Evolutionary conservation across 2,329 filamentous ascomycete genomes (phyloP).

Genomic region (Zymoseptoria pseudotritici): DNA sequence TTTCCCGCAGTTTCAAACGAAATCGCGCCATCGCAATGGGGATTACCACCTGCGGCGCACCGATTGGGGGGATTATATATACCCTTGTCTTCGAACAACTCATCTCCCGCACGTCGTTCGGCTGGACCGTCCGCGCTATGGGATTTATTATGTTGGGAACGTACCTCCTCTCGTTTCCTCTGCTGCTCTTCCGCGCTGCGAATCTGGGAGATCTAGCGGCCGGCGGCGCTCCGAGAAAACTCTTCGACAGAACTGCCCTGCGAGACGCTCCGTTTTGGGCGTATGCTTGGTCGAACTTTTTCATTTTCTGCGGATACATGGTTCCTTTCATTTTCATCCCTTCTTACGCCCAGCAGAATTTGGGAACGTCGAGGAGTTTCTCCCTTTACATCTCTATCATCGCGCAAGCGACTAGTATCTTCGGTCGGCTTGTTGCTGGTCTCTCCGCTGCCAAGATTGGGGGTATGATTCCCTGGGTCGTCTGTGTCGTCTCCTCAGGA

Average conservation of each 20-base stretch:
- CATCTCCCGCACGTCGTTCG: slow-evolving; percentile 52
- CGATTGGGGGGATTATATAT: slow-evolving; percentile 55
- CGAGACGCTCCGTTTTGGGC: slow-evolving; percentile 34
- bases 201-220: slow-evolving; percentile 27
- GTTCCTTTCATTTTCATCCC: slow-evolving; percentile 39
- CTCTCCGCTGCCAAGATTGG: slow-evolving; percentile 44
- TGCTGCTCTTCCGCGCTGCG: slow-evolving; percentile 27
- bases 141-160: slow-evolving; percentile 51
- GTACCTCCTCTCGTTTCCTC: slow-evolving; percentile 31
- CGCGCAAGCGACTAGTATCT: slow-evolving; percentile 49
- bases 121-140: slow-evolving; percentile 55
- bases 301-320: slow-evolving; percentile 29
- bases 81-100: slow-evolving; percentile 45
- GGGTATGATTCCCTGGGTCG: slow-evolving; percentile 49
- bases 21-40: slow-evolving; percentile 55
- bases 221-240: slow-evolving; percentile 17
- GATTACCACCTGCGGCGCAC: slow-evolving; percentile 52
- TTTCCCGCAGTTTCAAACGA: slow-evolving; percentile 49
- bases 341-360: slow-evolving; percentile 29
- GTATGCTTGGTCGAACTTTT: slow-evolving; percentile 27
- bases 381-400: slow-evolving; percentile 51
- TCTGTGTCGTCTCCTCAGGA: slow-evolving; percentile 40
- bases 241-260: slow-evolving; percentile 36
- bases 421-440: slow-evolving; percentile 45
- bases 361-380: slow-evolving; percentile 39